Base-by-base conservation (phyloP, 2,329 filamentous ascomycete species). In the Coniosporium tulheliwenetii region DNA sequence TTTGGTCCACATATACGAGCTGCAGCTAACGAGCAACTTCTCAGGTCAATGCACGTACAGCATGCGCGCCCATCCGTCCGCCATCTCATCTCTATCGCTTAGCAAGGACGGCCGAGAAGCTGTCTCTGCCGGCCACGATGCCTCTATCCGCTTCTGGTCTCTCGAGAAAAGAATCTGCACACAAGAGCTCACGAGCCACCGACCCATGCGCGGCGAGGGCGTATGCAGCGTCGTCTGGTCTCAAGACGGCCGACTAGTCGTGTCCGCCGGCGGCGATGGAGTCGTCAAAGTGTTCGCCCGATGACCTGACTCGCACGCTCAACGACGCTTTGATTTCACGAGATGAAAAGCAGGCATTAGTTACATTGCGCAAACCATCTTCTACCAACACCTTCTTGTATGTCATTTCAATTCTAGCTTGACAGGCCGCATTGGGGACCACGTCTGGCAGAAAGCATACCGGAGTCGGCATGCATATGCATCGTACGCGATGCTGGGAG, bases 11-110 rank as follows among this genome's bases (percentile, higher is more conserved):
- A 13, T n/a, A 9, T 15, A 3, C 29, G 14, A 15, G 31, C 39
- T 36, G 12, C 9, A 26, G 33, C 39, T 43, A 35, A 41, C n/a
- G 13, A 10, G 10, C 10, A 35, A 39, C 14, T 9, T 26, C 16
- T 13, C 48, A 96, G 91, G 91, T 43, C 91, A 98, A 85, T 95
- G 87, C 65, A 96, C 91, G 47, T 98, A 98, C 63, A 93, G 83
- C 54, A 98, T 98, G 91, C 77, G 96, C 44, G 91, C 91, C 5
- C 91, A 98, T 52, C 86, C 91, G 1, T 82, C 87, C 2, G 81
- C 91, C 42, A 95, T 98, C 49, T 93, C 91, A 1, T 81, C 84
- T 19, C 72, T 98, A 5, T 93, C 85, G 0, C 74, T 98, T 14
- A 94, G 85, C 50, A 91, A 89, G 10, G 89, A 96, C 55, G 87